Percentiles rank a stretch among this genome's conserved stretches.
Evolutionary conservation across 176 grass and related monocot species (phyloP).

Genomic region (Eremochloa ophiuroides): DNA sequence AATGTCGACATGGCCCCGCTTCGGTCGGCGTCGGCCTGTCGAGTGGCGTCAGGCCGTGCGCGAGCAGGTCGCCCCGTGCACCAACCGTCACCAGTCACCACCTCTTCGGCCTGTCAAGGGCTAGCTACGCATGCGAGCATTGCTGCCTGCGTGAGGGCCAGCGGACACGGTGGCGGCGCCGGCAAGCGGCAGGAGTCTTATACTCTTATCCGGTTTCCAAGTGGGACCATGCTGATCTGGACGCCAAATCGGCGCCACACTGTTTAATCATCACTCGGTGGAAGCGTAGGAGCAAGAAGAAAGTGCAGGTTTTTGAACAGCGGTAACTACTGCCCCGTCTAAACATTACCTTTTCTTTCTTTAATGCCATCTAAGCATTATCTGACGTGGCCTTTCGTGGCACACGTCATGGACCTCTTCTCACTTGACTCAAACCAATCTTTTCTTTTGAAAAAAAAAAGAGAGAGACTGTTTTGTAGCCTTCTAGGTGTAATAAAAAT

Average conservation of each 20-base stretch:
- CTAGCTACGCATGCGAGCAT: not conserved
- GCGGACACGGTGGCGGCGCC: not conserved
- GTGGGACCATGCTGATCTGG: conserved; percentile 3
- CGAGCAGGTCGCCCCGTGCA: not conserved
- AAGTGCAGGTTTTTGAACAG: not conserved
- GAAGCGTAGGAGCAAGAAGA: not conserved
- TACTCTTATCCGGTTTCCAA: not conserved
- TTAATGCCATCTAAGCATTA: not conserved
- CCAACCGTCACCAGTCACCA: conserved; percentile 1
- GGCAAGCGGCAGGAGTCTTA: too few relatives aligned
- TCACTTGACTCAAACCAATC: not conserved
- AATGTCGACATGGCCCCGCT: not conserved
- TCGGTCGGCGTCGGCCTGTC: too few relatives aligned
- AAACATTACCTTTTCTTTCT: too few relatives aligned
- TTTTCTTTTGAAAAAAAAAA: not conserved
- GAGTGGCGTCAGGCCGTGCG: not conserved
- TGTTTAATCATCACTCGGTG: not conserved
- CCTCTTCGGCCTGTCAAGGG: conserved; percentile 7
- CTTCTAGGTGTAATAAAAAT: not conserved
- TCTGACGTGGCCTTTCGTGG: not conserved
- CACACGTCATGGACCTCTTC: not conserved
- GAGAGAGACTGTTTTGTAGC: too few relatives aligned
- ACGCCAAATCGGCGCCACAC: not conserved
- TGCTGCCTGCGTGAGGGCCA: not conserved
- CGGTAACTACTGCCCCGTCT: not conserved